Base-by-base conservation (phyloP, 306 rosid genomes). In the Begonia fuchsioides region DNA sequence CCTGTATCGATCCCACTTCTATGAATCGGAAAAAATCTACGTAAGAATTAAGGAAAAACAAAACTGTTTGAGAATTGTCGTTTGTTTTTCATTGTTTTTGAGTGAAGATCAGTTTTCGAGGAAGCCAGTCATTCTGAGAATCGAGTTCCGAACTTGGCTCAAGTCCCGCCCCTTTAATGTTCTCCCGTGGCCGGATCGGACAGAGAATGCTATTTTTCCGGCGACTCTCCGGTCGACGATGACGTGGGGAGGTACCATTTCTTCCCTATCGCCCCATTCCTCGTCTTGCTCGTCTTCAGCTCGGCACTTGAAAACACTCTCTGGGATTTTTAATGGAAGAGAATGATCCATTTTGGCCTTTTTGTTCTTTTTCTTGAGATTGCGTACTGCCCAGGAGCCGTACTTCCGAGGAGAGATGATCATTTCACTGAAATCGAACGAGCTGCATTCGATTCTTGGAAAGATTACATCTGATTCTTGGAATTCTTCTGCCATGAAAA, bases 41-140 rank as follows among this genome's bases (percentile, higher is more conserved):
- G 5, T 26, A 26, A 26, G 35, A 26, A 26, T 4, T 4, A 26
- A 5, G 35, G 0, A 26, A 26, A 26, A 26, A 26, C 32, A 26
- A 26, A 26, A 26, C 8, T 26, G 35, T 26, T 26, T 5, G 35
- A 26, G 35, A 26, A 26, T 26, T 26, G 8, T 26, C 8, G 35
- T 26, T 26, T 26, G 35, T 26, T 26, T 26, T 26, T 26, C 35
- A 4, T 26, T 26, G 35, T 26, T 26, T 26, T 26, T 26, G 35
- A 26, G 35, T 41, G 45, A 41, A 41, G 12, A 52, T 71, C 48
- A 85, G 3, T 73, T 68, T 58, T 88, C 97, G 16, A 90, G 66
- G 61, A 90, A 90, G 0, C 98, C 98, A 4, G 98, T 90, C 94
- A 90, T 72, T 57, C 87, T 64, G 3, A 85, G 95, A 68, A 90